Conservation (phyloP, 768 basidiomycete genomes). For the Tricholoma terreum region DNA sequence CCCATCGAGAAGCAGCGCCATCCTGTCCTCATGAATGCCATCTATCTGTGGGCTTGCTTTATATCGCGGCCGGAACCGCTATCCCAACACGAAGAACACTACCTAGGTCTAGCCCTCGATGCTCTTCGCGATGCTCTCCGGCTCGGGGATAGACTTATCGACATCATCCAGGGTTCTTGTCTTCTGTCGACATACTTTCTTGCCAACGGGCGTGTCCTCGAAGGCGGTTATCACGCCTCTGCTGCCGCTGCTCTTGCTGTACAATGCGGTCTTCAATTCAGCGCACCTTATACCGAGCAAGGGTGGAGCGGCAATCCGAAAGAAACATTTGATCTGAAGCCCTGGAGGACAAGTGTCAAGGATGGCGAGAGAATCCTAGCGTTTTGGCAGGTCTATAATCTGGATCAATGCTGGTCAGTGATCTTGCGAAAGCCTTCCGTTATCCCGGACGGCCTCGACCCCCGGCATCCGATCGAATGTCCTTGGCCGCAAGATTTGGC, state of each 20-base stretch:
- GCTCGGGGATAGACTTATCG: slow-evolving; percentile 51
- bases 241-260: slow-evolving; percentile 71
- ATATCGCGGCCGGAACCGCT: slow-evolving; percentile 70
- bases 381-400: slow-evolving; percentile 82
- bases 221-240: slow-evolving; percentile 75
- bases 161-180: slow-evolving; percentile 75
- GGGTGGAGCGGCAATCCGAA: slow-evolving; percentile 30
- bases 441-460: slow-evolving; percentile 60
- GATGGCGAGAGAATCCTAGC: slow-evolving; percentile 71
- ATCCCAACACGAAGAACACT: slow-evolving; percentile 69
- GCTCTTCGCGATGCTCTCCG: slow-evolving; percentile 63
- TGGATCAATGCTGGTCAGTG: slow-evolving; percentile 81
- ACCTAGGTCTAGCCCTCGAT: slow-evolving; percentile 61
- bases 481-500: slow-evolving; percentile 76
- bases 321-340: slow-evolving; percentile 50
- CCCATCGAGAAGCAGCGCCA: slow-evolving; percentile 63
- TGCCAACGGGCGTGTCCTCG: slow-evolving; percentile 71
- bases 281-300: slow-evolving; percentile 29
- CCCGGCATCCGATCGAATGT: slow-evolving; percentile 58
- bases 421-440: slow-evolving; percentile 64
- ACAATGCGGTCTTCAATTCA: slow-evolving; percentile 66
- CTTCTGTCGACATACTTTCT: slow-evolving; percentile 74
- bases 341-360: slow-evolving; percentile 54
- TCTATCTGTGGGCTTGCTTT: slow-evolving; percentile 83
- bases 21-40: slow-evolving; percentile 73